A percentile compares a stretch with the other conserved stretches of the same genome.
Evolutionary conservation across 106 monocot species (phyloP).

Genomic region (Dendrobium huoshanense): DNA sequence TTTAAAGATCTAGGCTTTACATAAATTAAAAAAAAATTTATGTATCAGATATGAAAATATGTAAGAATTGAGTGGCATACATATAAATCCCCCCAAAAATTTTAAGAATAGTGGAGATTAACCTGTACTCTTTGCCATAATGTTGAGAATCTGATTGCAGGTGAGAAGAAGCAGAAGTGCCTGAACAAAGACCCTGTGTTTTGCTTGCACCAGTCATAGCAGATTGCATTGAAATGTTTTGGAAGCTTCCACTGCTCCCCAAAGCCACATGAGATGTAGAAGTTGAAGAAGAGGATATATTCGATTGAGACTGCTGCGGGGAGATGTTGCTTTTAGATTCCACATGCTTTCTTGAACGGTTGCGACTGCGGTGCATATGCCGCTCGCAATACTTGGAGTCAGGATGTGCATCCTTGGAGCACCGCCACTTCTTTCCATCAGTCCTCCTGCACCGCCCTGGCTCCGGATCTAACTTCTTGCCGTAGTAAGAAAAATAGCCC

Average conservation of each 20-base stretch:
- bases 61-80: background rate
- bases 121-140: slow-evolving; percentile 3
- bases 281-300: slow-evolving; percentile 13
- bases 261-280: background rate
- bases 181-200: background rate
- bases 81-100: background rate
- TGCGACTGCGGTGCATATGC: slow-evolving; percentile 61
- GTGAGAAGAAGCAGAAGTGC: background rate
- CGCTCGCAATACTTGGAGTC: slow-evolving; percentile 74
- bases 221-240: slow-evolving; percentile 6
- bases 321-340: slow-evolving; percentile 20
- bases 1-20: no score
- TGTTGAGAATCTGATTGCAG: background rate
- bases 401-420: slow-evolving; percentile 49
- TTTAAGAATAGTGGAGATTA: background rate
- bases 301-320: slow-evolving; percentile 9
- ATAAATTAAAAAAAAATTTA: no score
- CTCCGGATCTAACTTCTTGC: slow-evolving; percentile 63
- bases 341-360: slow-evolving; percentile 85
- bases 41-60: no score
- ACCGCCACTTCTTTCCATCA: slow-evolving; percentile 65
- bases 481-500: slow-evolving; percentile 41
- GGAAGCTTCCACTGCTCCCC: slow-evolving; percentile 11
- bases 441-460: slow-evolving; percentile 52
- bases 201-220: background rate